These are phyloP conservation scores for Rhodosorus marinus DNA, from an alignment of 23 red algal species.

Conservation along the genomic window DNA sequence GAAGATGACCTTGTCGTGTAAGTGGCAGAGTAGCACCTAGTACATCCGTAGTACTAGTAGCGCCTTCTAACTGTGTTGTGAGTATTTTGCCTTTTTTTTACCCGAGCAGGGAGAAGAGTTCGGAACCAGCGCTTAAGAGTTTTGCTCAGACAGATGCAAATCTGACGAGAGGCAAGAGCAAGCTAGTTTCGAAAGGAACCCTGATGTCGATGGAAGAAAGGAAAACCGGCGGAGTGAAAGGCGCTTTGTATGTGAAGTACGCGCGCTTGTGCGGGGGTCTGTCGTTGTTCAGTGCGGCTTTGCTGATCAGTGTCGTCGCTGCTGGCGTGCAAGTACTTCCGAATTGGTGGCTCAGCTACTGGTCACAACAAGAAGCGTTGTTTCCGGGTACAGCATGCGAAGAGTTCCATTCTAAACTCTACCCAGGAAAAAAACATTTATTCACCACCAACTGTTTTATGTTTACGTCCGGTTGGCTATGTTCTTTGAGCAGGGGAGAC, in stretches of 20 bases:
- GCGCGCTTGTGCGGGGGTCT: conserved; percentile 32
- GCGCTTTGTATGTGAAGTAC: conserved; percentile 49
- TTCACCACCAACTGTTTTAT: no score
- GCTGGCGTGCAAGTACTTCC: conserved; percentile 21
- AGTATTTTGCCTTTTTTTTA: no score
- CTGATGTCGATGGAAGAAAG: conserved; percentile 72
- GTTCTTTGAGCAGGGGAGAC: no score
- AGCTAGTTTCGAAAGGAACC: background rate
- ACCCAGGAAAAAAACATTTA: no score
- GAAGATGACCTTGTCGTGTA: background rate
- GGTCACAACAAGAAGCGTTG: conserved; percentile 17
- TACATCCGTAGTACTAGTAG: no score
- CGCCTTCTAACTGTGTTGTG: no score
- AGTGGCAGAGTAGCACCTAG: no score
- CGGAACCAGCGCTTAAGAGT: no score
- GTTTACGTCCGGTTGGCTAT: no score
- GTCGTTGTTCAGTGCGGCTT: conserved; percentile 21
- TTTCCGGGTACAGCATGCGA: background rate
- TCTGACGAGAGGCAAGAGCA: background rate
- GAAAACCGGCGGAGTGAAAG: conserved; percentile 37
- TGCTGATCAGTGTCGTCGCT: conserved; percentile 26
- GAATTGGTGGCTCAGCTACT: conserved; percentile 87
- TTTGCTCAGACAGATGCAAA: background rate
- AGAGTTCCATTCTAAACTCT: no score
- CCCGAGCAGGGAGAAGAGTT: no score